These are phyloP conservation scores for Penicillium sumatraense DNA, from an alignment of 2,329 filamentous ascomycete genomes.

Conservation along the genomic window DNA sequence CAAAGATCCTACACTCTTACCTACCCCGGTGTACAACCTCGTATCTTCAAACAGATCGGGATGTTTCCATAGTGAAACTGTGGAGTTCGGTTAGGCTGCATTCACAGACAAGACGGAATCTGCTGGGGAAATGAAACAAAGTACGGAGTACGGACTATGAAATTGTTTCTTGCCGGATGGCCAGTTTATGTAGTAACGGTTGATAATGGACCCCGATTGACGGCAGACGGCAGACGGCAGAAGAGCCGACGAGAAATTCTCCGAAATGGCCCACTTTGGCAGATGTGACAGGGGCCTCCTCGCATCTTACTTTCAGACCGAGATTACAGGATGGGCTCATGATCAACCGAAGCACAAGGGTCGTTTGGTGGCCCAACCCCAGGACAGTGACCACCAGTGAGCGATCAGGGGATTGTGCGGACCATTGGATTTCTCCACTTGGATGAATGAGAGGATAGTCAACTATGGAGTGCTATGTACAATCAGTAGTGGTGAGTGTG, in stretches of 20 bases:
- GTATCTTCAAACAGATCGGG: background rate
- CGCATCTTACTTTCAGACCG: background rate
- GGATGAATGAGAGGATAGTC: no score
- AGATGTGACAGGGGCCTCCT: background rate
- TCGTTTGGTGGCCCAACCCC: background rate
- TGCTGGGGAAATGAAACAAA: no score
- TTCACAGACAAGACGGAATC: no score
- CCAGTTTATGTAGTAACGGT: background rate
- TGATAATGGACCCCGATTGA: background rate
- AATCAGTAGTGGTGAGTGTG: no score
- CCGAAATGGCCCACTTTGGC: background rate
- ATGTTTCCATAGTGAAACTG: background rate
- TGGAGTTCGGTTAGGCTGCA: background rate
- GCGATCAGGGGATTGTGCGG: background rate
- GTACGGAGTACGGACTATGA: no score
- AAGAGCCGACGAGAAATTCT: conserved; percentile 1
- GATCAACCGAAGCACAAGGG: background rate
- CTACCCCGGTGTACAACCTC: background rate
- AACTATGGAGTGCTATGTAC: no score
- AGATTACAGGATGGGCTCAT: conserved; percentile 3
- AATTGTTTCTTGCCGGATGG: background rate
- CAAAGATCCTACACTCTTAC: no score
- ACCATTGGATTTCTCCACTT: background rate
- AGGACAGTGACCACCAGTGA: background rate
- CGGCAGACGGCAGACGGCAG: background rate